Conservation (phyloP, 345 rosid species). For the Physaria fendleri region DNA sequence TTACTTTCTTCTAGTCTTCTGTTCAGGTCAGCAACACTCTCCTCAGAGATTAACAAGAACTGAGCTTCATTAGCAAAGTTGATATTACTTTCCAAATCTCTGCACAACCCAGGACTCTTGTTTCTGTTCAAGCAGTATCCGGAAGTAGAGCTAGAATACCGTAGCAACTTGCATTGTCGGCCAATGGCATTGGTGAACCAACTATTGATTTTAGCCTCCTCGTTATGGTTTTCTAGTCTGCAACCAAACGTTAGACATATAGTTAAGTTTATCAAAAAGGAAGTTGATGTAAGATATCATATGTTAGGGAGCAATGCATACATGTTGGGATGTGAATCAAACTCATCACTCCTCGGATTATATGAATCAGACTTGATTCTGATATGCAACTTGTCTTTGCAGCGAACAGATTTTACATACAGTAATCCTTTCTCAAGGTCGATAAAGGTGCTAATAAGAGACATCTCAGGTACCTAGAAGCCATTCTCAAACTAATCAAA, state of each 20-base stretch:
- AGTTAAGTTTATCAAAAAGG: neutral
- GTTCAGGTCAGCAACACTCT: constrained; percentile 73
- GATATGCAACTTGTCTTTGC: constrained; percentile 56
- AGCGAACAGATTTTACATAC: constrained; percentile 52
- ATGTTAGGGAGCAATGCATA: constrained; percentile 20
- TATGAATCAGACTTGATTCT: constrained; percentile 39
- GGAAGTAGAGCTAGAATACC: constrained; percentile 34
- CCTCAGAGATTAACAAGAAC: constrained; percentile 74
- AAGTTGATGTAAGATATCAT: neutral
- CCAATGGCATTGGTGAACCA: constrained; percentile 84
- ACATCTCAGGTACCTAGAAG: constrained; percentile 84
- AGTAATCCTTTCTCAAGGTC: constrained; percentile 54
- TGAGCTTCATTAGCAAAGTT: constrained; percentile 93
- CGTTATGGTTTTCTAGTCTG: constrained; percentile 51
- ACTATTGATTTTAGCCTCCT: constrained; percentile 44
- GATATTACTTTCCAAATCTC: constrained; percentile 51
- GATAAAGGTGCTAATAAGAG: constrained; percentile 58
- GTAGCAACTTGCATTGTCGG: constrained; percentile 64
- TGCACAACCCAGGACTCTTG: constrained; percentile 42
- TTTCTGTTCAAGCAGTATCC: constrained; percentile 33
- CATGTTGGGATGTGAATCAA: constrained; percentile 43
- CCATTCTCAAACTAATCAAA: constrained; percentile 15
- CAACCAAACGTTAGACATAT: no score
- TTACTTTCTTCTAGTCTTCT: constrained; percentile 52
- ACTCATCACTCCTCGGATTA: constrained; percentile 38